Evolutionary conservation across 257 asterid species (phyloP).

Genomic region (Nicotiana attenuata): DNA sequence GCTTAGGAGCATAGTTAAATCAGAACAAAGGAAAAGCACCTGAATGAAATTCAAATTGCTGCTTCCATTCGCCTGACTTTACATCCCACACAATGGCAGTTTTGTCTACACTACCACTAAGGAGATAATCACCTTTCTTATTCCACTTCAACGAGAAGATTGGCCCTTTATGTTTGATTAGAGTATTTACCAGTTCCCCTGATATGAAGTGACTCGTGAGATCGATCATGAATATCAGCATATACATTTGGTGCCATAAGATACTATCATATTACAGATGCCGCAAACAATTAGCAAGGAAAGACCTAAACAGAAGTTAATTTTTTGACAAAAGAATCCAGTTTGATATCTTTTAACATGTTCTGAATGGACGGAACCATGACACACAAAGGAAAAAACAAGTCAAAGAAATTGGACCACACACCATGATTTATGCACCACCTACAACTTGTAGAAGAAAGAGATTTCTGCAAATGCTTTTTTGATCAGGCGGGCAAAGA

Average conservation of each 20-base stretch:
- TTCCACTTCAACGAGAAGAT: conserved; percentile 98
- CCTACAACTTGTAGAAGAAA: neutral
- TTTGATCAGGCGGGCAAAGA: neutral
- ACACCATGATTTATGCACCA: neutral
- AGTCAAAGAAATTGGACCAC: neutral
- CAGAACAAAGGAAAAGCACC: conserved; percentile 37
- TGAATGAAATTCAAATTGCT: conserved; percentile 88
- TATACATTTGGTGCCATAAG: conserved; percentile 6
- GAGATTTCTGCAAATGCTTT: neutral
- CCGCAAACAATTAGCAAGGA: neutral
- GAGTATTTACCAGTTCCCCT: conserved; percentile 83
- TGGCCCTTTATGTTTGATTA: conserved; percentile 93
- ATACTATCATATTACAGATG: neutral
- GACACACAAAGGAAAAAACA: neutral
- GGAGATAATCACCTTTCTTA: conserved; percentile 92
- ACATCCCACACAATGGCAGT: conserved; percentile 98
- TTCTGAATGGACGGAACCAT: neutral
- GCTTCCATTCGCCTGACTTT: conserved; percentile 91
- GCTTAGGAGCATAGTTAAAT: conserved; percentile 9
- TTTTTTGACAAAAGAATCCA: neutral
- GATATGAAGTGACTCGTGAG: conserved; percentile 25
- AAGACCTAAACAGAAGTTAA: neutral
- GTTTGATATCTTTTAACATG: neutral
- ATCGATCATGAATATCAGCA: conserved; percentile 8
- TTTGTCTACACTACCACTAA: conserved; percentile 95